Conservation (phyloP, 495 filamentous ascomycete genomes). For the Talaromyces trachyspermus region DNA sequence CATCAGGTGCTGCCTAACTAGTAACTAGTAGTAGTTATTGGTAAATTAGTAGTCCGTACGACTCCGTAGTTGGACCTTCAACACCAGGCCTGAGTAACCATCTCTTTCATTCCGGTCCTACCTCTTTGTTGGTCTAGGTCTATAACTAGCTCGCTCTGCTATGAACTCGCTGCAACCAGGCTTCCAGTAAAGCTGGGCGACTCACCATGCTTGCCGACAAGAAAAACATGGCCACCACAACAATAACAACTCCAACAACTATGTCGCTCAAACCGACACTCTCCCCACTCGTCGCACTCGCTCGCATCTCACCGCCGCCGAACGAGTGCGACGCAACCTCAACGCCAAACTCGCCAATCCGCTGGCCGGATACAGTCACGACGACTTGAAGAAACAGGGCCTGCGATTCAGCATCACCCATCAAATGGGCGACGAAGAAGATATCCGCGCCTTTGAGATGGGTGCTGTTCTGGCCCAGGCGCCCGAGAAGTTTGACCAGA, state of each 20-base stretch:
- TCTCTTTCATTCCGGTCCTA: too few relatives aligned
- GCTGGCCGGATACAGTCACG: conserved; percentile 52
- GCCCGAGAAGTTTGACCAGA: conserved; percentile 43
- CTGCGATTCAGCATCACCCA: conserved; percentile 58
- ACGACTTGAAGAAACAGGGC: conserved; percentile 54
- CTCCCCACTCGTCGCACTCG: conserved; percentile 11
- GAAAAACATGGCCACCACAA: too few relatives aligned
- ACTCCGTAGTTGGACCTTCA: too few relatives aligned
- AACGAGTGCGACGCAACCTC: conserved; percentile 43
- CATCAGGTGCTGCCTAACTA: too few relatives aligned
- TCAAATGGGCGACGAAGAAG: conserved; percentile 51
- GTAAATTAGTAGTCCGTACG: too few relatives aligned
- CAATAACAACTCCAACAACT: conserved; percentile 1
- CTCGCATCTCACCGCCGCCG: conserved; percentile 32
- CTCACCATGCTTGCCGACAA: too few relatives aligned
- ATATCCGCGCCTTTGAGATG: conserved; percentile 62
- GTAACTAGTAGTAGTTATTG: too few relatives aligned
- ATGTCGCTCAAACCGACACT: conserved; percentile 6
- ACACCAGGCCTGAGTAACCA: too few relatives aligned
- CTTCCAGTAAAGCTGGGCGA: too few relatives aligned
- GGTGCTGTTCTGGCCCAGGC: conserved; percentile 66
- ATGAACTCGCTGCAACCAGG: too few relatives aligned
- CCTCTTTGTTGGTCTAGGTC: too few relatives aligned
- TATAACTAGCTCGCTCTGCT: too few relatives aligned
- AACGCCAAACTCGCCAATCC: conserved; percentile 65